phyloP scores from a whole-genome alignment of 495 filamentous ascomycete species.

The Jackrogersella multiformis region DNA sequence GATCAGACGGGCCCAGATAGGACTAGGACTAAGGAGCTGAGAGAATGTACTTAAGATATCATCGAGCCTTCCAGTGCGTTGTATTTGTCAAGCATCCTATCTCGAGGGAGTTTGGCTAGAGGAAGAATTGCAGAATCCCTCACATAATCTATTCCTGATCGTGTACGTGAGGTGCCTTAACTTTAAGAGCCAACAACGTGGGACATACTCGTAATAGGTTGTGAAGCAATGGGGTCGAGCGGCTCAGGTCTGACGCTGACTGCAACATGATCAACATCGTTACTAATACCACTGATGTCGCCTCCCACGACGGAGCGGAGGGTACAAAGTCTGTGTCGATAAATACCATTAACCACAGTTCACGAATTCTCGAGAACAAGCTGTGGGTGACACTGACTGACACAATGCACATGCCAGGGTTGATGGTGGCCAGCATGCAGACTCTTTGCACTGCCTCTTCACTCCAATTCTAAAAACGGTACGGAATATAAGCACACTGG shows the following conservation, averaged over 20 bases:
- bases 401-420: background rate
- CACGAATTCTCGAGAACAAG: background rate
- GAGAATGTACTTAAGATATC: background rate
- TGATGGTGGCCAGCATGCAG: background rate
- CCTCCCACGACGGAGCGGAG: background rate
- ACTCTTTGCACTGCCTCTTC: constrained; percentile 9
- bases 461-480: constrained; percentile 12
- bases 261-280: background rate
- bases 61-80: background rate
- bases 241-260: background rate
- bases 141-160: background rate
- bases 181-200: background rate
- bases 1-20: too few species aligned
- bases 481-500: background rate
- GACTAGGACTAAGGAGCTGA: background rate
- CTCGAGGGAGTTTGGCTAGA: background rate
- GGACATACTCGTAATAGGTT: constrained; percentile 63
- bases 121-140: background rate
- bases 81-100: background rate
- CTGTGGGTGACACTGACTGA: background rate
- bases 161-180: background rate
- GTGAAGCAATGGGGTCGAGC: constrained; percentile 49
- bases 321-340: background rate
- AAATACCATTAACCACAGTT: background rate
- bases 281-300: background rate